phyloP scores from a whole-genome alignment of 1,284 basidiomycete species.

The Puccinia novopanici region DNA sequence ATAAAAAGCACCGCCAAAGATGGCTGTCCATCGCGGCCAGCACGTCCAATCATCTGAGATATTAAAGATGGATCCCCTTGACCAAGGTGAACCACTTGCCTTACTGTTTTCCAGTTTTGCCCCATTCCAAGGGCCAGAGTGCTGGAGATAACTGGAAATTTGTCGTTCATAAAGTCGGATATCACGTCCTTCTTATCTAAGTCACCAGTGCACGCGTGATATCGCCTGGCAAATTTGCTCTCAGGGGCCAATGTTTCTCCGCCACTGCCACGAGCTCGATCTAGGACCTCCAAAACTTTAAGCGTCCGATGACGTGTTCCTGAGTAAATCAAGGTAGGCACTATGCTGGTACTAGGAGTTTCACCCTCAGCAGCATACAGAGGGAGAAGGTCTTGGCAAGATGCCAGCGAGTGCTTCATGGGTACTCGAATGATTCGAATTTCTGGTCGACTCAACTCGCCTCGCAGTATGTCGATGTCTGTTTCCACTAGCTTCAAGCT shows the following conservation, averaged over 20 bases:
- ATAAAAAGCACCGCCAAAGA: background rate
- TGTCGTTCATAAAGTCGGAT: too few species aligned
- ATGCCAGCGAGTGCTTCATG: background rate
- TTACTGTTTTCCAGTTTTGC: background rate
- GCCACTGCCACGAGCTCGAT: background rate
- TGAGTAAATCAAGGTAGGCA: background rate
- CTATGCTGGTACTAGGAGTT: background rate
- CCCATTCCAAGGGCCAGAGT: background rate
- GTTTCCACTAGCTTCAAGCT: too few species aligned
- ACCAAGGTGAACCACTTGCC: background rate
- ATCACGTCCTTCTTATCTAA: too few species aligned
- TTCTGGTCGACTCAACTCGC: too few species aligned
- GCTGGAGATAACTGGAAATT: background rate
- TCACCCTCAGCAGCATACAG: background rate
- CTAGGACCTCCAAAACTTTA: background rate
- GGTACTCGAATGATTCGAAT: too few species aligned
- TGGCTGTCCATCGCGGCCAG: background rate
- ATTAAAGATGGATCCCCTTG: background rate
- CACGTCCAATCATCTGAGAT: background rate
- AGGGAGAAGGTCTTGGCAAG: background rate
- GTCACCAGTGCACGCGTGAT: background rate
- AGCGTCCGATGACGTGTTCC: background rate
- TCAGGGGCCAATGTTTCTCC: background rate
- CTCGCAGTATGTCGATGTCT: too few species aligned
- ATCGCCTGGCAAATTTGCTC: background rate